phyloP scores from a whole-genome alignment of 1,284 basidiomycete genomes.

The Ganoderma lingzhi region DNA sequence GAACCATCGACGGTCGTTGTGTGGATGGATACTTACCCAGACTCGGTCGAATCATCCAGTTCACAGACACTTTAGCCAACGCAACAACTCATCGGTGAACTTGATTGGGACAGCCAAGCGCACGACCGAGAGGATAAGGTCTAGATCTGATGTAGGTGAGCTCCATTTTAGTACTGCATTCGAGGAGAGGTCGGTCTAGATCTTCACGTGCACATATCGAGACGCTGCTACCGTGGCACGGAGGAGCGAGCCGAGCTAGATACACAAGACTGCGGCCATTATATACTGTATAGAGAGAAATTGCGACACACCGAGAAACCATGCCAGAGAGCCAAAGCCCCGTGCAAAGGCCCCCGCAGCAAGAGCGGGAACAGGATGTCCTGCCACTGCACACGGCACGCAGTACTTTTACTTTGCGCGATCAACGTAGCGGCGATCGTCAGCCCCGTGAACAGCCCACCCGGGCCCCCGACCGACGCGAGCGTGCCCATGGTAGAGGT shows the following conservation, averaged over 20 bases:
- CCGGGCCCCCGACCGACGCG: conserved; percentile 64
- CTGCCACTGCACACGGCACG: conserved; percentile 49
- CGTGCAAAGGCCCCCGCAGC: conserved; percentile 73
- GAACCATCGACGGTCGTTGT: no score
- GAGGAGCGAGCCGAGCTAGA: conserved; percentile 33
- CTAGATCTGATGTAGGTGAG: no score
- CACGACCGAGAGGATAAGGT: no score
- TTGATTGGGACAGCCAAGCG: no score
- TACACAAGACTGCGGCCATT: background rate
- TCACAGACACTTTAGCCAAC: no score
- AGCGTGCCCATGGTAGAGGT: conserved; percentile 66
- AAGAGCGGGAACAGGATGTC: conserved; percentile 54
- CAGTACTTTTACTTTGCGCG: conserved; percentile 59
- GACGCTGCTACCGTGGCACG: conserved; percentile 89
- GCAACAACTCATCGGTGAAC: conserved; percentile 60
- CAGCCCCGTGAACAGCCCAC: conserved; percentile 78
- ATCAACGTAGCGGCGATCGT: conserved; percentile 66
- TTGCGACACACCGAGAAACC: conserved; percentile 32
- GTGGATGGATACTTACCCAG: no score
- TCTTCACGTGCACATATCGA: conserved; percentile 73
- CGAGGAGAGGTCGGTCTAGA: no score
- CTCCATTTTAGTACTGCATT: no score
- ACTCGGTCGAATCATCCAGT: no score
- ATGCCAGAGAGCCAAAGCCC: conserved; percentile 77
- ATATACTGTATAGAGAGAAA: background rate